Evolutionary conservation across 2,329 filamentous ascomycete genomes (phyloP), one percentile per base, ranked within the genome.

Genomic region (Claviceps citrina): DNA sequence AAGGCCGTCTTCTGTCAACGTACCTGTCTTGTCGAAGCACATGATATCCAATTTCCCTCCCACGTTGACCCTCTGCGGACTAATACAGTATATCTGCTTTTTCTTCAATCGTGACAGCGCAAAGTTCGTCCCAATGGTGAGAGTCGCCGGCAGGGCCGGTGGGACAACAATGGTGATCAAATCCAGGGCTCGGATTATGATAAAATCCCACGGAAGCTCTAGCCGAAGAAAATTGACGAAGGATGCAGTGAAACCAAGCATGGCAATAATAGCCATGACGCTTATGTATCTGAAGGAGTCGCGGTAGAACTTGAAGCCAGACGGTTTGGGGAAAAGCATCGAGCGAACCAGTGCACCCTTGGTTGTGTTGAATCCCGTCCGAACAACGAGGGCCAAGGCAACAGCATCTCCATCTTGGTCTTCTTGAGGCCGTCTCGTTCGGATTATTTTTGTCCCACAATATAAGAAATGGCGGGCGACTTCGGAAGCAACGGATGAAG

Each of bases 21-120:
- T 98, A n/a, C 91, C 91, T 0, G 91, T 98, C 63, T 98, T 98
- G 63, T 98, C 91, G 48, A 98, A 98, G 60, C 89, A 95, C 63
- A 98, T 83, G 9, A 96, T 76, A 54, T 98, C 91, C 4, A 98
- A 65, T 59, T 96, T 96, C 37, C 93, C 91, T 13, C 84, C 91
- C 5, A 98, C 86, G 52, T 96, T 98, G 42, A 98, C 89, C 51
- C 91, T 76, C 54, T 98, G 91, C 0, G 93, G 91, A 49, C 89
- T 96, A 53, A 96, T 98, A 54, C 91, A 98, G 55, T 94, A 98
- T 28, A 98, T 95, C 32, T 86, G 73, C 57, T 93, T 87, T 47
- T 79, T 76, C 61, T 86, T 94, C 24, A 98, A 67, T 20, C 91
- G 76, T 9, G 75, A 79, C 2, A 98, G 66, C 2, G 91, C 93